Evolutionary conservation across 805 yeast genomes (phyloP), one percentile per base, ranked within the genome.

Genomic region (Pichia insulana): DNA sequence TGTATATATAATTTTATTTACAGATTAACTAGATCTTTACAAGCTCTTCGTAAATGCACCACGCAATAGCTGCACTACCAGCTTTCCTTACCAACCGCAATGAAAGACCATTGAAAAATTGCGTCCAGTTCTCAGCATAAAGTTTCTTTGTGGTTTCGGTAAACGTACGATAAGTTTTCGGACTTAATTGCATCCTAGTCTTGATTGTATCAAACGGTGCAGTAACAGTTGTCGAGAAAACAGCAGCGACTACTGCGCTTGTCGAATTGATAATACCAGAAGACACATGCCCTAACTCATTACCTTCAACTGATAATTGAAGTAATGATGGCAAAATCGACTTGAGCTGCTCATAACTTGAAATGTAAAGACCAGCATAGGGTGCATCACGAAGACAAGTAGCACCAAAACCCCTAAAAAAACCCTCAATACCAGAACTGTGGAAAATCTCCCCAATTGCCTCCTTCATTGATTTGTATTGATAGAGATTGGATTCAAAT

Each of bases 201-300:
- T 90, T 90, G 28, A 92, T 76, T 0, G 96, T 85, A 55, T 90
- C 98, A 56, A 90, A 90, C 0, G 98, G 98, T 1, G 95, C 94
- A 0, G 98, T 90, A 15, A 85, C 67, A 0, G 90, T 68, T 1
- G 97, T 88, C 1, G 97, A 83, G 9, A 80, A 55, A 11, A 78
- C 67, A 0, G 97, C 95, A 0, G 97, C 85, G 3, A 69, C 30
- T 7, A 83, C 68, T 0, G 97, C 98, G n/a, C 95, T 73, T 0
- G 70, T 43, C 0, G 89, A 71, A 58, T 90, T 90, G 38, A 85
- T 69, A 3, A 74, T 34, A 0, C 87, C 77, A 0, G 64, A 57
- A 26, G 48, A 54, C 7, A 57, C 42, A 15, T 53, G 51, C 27
- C 42, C 44, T 37, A 56, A 44, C 18, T 47, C 43, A 11, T 26